These are phyloP conservation scores for Mesotaenium endlicherianum DNA, from an alignment of 139 green algal species.

Conservation along the genomic window DNA sequence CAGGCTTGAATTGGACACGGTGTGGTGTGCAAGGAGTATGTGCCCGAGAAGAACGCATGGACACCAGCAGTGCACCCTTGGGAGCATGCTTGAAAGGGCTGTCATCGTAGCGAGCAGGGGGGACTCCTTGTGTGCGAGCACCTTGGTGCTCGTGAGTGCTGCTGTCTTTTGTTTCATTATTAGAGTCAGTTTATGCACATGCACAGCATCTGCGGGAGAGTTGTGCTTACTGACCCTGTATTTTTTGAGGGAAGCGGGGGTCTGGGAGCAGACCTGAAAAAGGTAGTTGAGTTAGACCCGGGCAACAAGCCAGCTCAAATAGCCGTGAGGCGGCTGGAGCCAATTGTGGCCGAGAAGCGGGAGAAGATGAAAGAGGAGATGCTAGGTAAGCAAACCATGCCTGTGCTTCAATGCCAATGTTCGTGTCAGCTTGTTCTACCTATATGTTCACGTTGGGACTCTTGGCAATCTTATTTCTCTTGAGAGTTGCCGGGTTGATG, in stretches of 20 bases:
- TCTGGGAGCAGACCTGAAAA: slow-evolving; percentile 58
- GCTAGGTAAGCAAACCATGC: slow-evolving; percentile 50
- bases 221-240: not conserved
- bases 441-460: not conserved
- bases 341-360: slow-evolving; percentile 70
- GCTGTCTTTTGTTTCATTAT: not conserved
- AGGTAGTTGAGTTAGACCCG: slow-evolving; percentile 72
- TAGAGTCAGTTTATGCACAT: no score
- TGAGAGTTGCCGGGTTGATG: not conserved
- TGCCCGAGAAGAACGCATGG: no score
- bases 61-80: no score
- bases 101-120: not conserved
- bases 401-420: not conserved
- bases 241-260: not conserved
- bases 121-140: not conserved
- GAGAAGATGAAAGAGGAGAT: slow-evolving; percentile 94
- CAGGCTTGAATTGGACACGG: no score
- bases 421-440: not conserved
- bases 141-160: not conserved
- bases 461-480: not conserved
- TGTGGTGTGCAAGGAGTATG: no score
- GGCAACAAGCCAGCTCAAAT: slow-evolving; percentile 53
- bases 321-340: slow-evolving; percentile 64
- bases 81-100: not conserved
- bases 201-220: not conserved